Base-by-base conservation (phyloP, 768 basidiomycete species). In the Kwoniella europaea region DNA sequence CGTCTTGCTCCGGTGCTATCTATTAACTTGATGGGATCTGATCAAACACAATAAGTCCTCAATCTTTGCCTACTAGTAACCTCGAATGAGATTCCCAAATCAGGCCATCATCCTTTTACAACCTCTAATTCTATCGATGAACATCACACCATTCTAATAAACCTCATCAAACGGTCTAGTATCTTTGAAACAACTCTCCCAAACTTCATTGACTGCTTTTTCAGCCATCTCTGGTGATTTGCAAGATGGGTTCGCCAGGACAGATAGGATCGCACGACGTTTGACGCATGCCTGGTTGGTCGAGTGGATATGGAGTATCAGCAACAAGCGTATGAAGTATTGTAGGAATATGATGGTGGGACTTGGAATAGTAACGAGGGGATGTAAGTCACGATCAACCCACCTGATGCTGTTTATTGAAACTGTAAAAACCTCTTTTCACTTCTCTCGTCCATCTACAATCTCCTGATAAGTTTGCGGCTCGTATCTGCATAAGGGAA, bases 391-490 rank as follows among this genome's bases (percentile, higher is more conserved):
- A n/a, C n/a, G n/a, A n/a, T n/a, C n/a, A n/a, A n/a, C 86, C 60
- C 73, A 93, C 95, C 88, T 96, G 93, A 84, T 98, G 95, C 78
- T 97, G 94, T 84, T 95, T 96, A 66, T 92, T 90, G 84, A 97
- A 93, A 4, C 88, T 85, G 70, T 90, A 86, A 79, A 91, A 88
- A 4, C 92, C 91, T 41, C 94, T 87, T 52, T 88, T 85, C 24
- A 96, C 81, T 83, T 98, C 95, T 71, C 94, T 88, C 43, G 88
- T 87, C 86, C 89, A 96, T 63, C 89, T 87, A 84, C 97, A 99
- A 84, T 98, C 96, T 9, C 96, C 95, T 73, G 92, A 92, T 61
- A 98, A 83, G 82, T 89, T 96, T 72, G 94, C 96, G 0, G 97
- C 95, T 55, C 97, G 90, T 81, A 99, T 97, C 96, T 98, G n/a